phyloP scores from a whole-genome alignment of 345 rosid species.

The Melaleuca alternifolia region DNA sequence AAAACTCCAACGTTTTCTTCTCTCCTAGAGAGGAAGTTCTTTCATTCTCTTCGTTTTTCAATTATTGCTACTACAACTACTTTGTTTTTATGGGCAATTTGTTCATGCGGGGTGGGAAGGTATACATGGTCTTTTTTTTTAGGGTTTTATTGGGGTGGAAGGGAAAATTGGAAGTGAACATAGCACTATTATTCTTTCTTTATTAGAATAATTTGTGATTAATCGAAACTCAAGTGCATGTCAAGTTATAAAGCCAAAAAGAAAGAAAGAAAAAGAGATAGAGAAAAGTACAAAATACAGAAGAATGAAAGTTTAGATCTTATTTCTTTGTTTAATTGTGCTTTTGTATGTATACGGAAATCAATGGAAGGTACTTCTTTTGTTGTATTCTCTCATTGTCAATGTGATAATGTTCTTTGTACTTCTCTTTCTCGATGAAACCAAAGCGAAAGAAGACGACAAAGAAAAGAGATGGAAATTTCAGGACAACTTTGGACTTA shows the following conservation, averaged over 20 bases:
- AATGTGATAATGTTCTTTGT: neutral
- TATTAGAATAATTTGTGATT: constrained; percentile 13
- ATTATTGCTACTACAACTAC: neutral
- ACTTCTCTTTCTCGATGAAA: neutral
- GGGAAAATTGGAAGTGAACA: neutral
- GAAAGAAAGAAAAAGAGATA: neutral
- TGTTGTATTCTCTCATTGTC: neutral
- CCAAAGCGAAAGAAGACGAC: neutral
- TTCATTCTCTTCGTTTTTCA: neutral
- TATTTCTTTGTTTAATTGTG: neutral
- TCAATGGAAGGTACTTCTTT: neutral
- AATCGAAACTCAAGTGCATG: neutral
- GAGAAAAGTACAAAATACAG: neutral
- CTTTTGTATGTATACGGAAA: neutral
- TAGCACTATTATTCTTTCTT: neutral
- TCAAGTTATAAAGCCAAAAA: constrained; percentile 4
- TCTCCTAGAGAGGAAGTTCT: neutral
- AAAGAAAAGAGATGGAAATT: neutral
- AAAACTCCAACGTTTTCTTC: neutral
- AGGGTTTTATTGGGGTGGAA: neutral
- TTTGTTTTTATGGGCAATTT: neutral
- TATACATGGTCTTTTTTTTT: neutral
- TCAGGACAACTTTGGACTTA: neutral
- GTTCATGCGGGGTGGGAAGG: neutral
- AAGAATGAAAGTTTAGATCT: neutral